Conservation (phyloP, 1,284 basidiomycete species). For the Sphaerobolus stellatus region DNA sequence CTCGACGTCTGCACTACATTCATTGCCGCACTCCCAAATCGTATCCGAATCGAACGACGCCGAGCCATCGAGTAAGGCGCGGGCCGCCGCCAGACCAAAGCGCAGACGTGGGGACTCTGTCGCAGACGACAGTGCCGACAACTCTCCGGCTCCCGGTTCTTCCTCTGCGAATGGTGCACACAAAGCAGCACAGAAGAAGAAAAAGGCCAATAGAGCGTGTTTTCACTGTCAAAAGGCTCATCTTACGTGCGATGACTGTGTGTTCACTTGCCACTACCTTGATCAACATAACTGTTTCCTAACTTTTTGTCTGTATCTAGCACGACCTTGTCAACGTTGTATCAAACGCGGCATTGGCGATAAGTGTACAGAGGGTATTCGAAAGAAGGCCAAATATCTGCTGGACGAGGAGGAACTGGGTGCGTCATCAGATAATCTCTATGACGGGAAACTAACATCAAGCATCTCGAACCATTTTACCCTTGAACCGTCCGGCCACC, state of each 20-base stretch:
- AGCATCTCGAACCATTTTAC: not conserved
- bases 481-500: not conserved
- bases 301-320: conserved; percentile 32
- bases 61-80: not conserved
- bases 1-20: conserved; percentile 7
- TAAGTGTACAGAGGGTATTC: conserved; percentile 89
- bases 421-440: conserved; percentile 38
- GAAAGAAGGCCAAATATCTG: conserved; percentile 98
- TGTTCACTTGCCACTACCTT: conserved; percentile 31
- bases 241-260: conserved; percentile 97
- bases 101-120: conserved; percentile 13
- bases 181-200: conserved; percentile 73
- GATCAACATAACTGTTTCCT: conserved; percentile 18
- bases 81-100: conserved; percentile 15
- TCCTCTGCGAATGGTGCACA: conserved; percentile 17
- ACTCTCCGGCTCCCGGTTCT: conserved; percentile 10
- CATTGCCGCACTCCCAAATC: not conserved
- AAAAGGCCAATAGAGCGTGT: conserved; percentile 91
- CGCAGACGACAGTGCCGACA: conserved; percentile 12
- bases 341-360: conserved; percentile 89
- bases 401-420: conserved; percentile 90
- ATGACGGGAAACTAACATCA: too few species aligned
- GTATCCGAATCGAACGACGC: not conserved
- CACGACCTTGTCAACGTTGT: conserved; percentile 92
- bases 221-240: conserved; percentile 95